phyloP scores from a whole-genome alignment of 2,329 filamentous ascomycete species.

The Cryphonectria japonica region DNA sequence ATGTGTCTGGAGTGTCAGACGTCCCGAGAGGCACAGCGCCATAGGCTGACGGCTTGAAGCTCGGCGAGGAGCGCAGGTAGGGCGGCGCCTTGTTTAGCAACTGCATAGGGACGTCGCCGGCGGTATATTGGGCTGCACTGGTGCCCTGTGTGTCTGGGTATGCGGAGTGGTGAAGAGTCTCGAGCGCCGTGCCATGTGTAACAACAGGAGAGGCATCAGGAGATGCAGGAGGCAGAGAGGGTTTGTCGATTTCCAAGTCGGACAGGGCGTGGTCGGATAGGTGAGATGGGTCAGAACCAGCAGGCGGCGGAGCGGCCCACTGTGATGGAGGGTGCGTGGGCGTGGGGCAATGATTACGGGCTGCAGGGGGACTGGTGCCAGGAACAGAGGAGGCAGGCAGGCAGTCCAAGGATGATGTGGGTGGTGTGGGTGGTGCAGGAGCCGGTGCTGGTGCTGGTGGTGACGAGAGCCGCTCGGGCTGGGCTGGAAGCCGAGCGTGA shows the following conservation, averaged over 20 bases:
- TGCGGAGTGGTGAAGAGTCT: slow-evolving; percentile 16
- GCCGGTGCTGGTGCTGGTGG: background rate
- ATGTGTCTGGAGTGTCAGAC: slow-evolving; percentile 11
- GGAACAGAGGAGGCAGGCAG: slow-evolving; percentile 19
- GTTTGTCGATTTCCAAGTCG: slow-evolving; percentile 24
- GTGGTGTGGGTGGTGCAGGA: background rate
- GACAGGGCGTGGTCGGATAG: slow-evolving; percentile 10
- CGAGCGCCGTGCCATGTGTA: slow-evolving; percentile 28
- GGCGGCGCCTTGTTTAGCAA: slow-evolving; percentile 34
- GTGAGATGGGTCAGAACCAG: slow-evolving; percentile 21
- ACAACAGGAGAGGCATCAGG: slow-evolving; percentile 18
- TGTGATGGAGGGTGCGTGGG: slow-evolving; percentile 23
- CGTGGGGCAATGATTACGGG: slow-evolving; percentile 21
- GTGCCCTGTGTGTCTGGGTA: slow-evolving; percentile 15
- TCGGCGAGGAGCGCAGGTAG: slow-evolving; percentile 39
- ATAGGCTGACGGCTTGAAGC: slow-evolving; percentile 40
- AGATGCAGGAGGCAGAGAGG: slow-evolving; percentile 17
- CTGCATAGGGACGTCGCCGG: slow-evolving; percentile 28
- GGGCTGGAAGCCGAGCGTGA: slow-evolving; percentile 4
- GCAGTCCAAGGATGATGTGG: slow-evolving; percentile 24
- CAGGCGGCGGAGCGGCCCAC: slow-evolving; percentile 24
- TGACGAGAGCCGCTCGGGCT: slow-evolving; percentile 11
- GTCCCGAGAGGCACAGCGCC: slow-evolving; percentile 37
- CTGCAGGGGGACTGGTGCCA: slow-evolving; percentile 7
- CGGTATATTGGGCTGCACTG: slow-evolving; percentile 12